These are phyloP conservation scores for Laetiporus sulphureus DNA, from an alignment of 1,284 basidiomycete species.

Conservation along the genomic window DNA sequence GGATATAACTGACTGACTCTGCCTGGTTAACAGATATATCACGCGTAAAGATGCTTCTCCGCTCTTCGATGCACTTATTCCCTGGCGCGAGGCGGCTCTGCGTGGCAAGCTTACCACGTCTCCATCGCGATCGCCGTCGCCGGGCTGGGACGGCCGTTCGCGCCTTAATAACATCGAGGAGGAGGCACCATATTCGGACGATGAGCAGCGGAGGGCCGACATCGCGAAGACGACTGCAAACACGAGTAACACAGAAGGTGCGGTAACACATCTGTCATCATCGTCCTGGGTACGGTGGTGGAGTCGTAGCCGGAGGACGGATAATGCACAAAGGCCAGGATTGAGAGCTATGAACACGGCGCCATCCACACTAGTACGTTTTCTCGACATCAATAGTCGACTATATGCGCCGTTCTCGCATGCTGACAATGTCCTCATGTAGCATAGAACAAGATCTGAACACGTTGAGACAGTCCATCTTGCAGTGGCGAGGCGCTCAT, in stretches of 20 bases:
- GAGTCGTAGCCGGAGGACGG: constrained; percentile 47
- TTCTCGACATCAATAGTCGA: no score
- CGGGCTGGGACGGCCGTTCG: constrained; percentile 20
- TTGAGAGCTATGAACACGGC: constrained; percentile 18
- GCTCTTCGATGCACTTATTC: constrained; percentile 56
- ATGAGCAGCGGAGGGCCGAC: constrained; percentile 17
- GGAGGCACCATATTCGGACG: constrained; percentile 22
- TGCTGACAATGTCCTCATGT: no score
- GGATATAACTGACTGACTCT: background rate
- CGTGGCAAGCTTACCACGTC: constrained; percentile 24
- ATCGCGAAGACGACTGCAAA: constrained; percentile 9
- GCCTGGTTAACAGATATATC: constrained; percentile 43
- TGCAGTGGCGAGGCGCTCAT: constrained; percentile 11
- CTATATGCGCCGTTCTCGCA: no score
- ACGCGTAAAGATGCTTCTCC: constrained; percentile 55
- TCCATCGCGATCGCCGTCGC: constrained; percentile 28
- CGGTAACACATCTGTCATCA: constrained; percentile 40
- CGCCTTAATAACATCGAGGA: constrained; percentile 26
- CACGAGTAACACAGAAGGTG: constrained; percentile 18
- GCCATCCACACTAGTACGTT: constrained; percentile 15
- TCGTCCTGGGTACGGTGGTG: constrained; percentile 75
- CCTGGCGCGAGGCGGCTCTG: constrained; percentile 51
- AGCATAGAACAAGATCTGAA: no score
- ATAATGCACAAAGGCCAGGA: constrained; percentile 17
- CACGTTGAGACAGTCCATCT: background rate